Evolutionary conservation across 345 rosid genomes (phyloP).

Genomic region (Microthlaspi erraticum): DNA sequence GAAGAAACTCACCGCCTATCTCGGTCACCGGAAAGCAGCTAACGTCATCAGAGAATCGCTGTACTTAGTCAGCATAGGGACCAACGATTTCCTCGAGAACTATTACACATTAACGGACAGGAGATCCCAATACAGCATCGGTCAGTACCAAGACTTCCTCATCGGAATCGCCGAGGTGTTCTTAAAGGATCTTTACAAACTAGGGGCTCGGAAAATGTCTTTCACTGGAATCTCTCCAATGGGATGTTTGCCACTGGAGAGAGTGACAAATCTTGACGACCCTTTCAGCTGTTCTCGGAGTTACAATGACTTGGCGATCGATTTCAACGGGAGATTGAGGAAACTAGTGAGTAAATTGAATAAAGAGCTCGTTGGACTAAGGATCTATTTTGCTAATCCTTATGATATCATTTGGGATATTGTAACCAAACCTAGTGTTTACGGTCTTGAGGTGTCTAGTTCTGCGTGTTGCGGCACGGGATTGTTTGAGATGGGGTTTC

Average conservation of each 20-base stretch:
- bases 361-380: conserved; percentile 52
- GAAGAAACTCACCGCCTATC: conserved; percentile 44
- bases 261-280: conserved; percentile 49
- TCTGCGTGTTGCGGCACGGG: conserved; percentile 71
- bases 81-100: conserved; percentile 71
- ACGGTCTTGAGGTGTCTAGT: conserved; percentile 60
- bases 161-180: conserved; percentile 51
- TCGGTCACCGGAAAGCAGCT: conserved; percentile 50
- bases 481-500: conserved; percentile 66
- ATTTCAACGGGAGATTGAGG: conserved; percentile 59
- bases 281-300: conserved; percentile 45
- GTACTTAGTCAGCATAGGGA: conserved; percentile 61
- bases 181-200: conserved; percentile 51
- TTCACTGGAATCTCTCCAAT: conserved; percentile 69
- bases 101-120: conserved; percentile 56
- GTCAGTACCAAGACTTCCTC: conserved; percentile 57
- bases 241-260: conserved; percentile 67
- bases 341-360: conserved; percentile 43
- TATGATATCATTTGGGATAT: conserved; percentile 51
- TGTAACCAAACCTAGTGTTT: conserved; percentile 48
- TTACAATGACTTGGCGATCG: conserved; percentile 53
- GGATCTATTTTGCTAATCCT: conserved; percentile 51
- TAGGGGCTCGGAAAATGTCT: conserved; percentile 66
- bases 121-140: conserved; percentile 53
- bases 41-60: conserved; percentile 49